Base-by-base conservation (phyloP, 108 stramenopile genomes). In the Nannochloropsis gaditana region DNA sequence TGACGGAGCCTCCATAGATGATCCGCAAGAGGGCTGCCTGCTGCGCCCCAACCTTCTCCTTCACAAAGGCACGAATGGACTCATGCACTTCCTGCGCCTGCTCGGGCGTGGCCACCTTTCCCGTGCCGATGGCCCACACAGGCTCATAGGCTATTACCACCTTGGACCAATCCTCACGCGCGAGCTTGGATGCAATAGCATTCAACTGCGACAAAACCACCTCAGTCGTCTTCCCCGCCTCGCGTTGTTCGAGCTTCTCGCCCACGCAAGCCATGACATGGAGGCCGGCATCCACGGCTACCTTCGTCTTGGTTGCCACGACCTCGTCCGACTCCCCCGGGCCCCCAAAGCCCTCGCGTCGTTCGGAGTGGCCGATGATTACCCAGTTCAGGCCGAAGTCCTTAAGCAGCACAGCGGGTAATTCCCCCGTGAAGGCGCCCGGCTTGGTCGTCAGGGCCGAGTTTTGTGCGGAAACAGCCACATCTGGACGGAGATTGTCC, bases 11-110 rank as follows among this genome's bases (percentile, higher is more conserved):
- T 43, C 89, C 89, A 81, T 90, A 90, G 47, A 87, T 86, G 83
- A 90, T 86, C 47, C 89, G 85, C 21, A 89, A 31, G 79, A 83
- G 17, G 44, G 11, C 2, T 2, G 79, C 17, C 79, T 9, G n/a
- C 44, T 19, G 11, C 79, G 84, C 83, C 83, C 21, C 83, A 9
- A 98, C 95, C 87, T 98, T 96, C 45, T 94, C 91, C 19, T 91
- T 47, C 41, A 98, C 86, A 95, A 95, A 99, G 44, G 91, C 85
- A 80, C 99, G 97, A 88, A 99, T 99, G 41, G 89, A 87, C 43
- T 91, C 91, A 90, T 99, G 98, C 31, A 97, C 97, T 83, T 98
- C 99, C 89, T 99, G 97, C 5, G 99, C 99, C 96, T 99, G 98
- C 11, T 89, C 90, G 2, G 95, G 95, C 5, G 95, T 93, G 6